phyloP scores from a whole-genome alignment of 192 early-diverging fungal species.

The Entomortierella chlamydospora region DNA sequence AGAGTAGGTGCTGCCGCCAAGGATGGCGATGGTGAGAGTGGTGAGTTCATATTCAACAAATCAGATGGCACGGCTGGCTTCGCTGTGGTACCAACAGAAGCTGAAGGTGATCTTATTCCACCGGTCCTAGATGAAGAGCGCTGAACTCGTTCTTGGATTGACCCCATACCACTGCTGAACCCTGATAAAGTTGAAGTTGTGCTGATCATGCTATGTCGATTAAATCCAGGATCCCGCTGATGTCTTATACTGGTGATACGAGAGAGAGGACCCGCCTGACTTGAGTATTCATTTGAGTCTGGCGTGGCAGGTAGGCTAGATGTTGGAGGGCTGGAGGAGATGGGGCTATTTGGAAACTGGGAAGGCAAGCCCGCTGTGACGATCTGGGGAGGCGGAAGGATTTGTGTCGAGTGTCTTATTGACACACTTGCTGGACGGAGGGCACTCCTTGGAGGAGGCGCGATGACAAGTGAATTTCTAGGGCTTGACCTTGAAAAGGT shows the following conservation, averaged over 20 bases:
- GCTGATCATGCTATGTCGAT: slow-evolving; percentile 31
- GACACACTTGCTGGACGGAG: slow-evolving; percentile 38
- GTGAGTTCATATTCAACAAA: slow-evolving; percentile 2
- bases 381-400: slow-evolving; percentile 34
- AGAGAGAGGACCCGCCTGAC: slow-evolving; percentile 7
- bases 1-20: slow-evolving; percentile 26
- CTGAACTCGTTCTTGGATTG: slow-evolving; percentile 42
- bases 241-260: slow-evolving; percentile 32
- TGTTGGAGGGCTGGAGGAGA: slow-evolving; percentile 18
- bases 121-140: slow-evolving; percentile 24
- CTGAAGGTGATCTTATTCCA: slow-evolving; percentile 1
- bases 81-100: not conserved
- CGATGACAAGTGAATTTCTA: slow-evolving; percentile 40
- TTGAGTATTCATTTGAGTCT: not conserved
- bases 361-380: slow-evolving; percentile 16
- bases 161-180: slow-evolving; percentile 6
- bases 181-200: not conserved
- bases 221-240: slow-evolving; percentile 17
- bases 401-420: slow-evolving; percentile 48
- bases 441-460: slow-evolving; percentile 42
- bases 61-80: not conserved
- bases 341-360: not conserved
- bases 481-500: slow-evolving; percentile 29
- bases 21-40: slow-evolving; percentile 31
- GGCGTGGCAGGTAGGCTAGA: slow-evolving; percentile 28